These are phyloP conservation scores for Dillenia suffruticosa DNA, from an alignment of 164 flowering plant species.

Conservation along the genomic window DNA sequence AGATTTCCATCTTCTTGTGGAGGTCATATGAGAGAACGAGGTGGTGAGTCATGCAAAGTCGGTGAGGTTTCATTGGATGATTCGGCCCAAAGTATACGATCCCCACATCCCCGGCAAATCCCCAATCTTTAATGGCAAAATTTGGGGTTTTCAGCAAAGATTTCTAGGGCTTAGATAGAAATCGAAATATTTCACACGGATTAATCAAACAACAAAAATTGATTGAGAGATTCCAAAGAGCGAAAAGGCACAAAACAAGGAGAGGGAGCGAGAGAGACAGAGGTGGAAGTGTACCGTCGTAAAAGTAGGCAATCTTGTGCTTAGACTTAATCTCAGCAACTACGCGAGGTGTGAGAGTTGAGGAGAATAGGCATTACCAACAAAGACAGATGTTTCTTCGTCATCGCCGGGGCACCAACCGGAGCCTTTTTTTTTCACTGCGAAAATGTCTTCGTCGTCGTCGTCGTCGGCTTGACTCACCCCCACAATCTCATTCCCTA, in stretches of 20 bases:
- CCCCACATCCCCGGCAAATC: constrained; percentile 90
- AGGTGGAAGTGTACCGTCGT: constrained; percentile 55
- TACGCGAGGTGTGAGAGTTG: not conserved
- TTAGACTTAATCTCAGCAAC: constrained; percentile 59
- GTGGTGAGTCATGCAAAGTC: constrained; percentile 98
- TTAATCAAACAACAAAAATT: too few relatives aligned
- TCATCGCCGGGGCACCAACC: too few relatives aligned
- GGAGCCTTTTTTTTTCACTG: too few relatives aligned
- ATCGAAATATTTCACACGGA: too few relatives aligned
- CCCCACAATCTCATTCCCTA: too few relatives aligned
- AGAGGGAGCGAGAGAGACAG: constrained; percentile 4
- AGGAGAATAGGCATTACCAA: too few relatives aligned
- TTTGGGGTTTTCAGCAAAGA: constrained; percentile 3
- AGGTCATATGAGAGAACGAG: constrained; percentile 89
- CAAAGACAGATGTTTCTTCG: too few relatives aligned
- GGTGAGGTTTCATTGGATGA: constrained; percentile 99
- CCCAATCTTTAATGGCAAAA: not conserved
- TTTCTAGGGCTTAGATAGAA: not conserved
- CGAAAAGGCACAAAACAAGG: not conserved
- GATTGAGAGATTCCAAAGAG: not conserved
- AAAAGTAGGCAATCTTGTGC: constrained; percentile 83
- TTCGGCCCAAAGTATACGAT: constrained; percentile 94
- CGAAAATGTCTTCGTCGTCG: too few relatives aligned
- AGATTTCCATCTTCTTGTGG: constrained; percentile 96
- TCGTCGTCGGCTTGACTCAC: too few relatives aligned